Conservation (phyloP, 2,329 filamentous ascomycete species). For the Onygenales sp. region DNA sequence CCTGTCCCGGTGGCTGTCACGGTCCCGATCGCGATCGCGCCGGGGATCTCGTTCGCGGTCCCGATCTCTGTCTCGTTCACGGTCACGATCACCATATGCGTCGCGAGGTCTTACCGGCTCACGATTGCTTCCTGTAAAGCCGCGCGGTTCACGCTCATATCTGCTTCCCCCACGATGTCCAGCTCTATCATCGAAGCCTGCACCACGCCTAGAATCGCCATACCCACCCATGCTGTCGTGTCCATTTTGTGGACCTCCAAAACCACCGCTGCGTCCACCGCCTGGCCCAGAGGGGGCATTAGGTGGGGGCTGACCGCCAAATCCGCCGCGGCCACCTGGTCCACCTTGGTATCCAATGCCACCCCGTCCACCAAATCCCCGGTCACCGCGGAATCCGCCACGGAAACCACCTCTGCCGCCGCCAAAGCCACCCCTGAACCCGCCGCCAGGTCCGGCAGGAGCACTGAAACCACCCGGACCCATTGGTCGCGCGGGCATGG, state of each 20-base stretch:
- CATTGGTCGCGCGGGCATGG: slow-evolving; percentile 59
- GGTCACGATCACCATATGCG: slow-evolving; percentile 42
- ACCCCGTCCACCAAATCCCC: slow-evolving; percentile 39
- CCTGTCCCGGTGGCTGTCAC: slow-evolving; percentile 47
- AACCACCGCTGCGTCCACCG: slow-evolving; percentile 46
- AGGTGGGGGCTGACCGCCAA: slow-evolving; percentile 36
- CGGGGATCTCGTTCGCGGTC: slow-evolving; percentile 51
- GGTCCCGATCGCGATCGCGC: slow-evolving; percentile 34
- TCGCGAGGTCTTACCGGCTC: slow-evolving; percentile 68
- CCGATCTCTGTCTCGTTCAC: slow-evolving; percentile 41
- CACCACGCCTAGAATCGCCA: slow-evolving; percentile 38
- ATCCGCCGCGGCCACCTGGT: slow-evolving; percentile 47
- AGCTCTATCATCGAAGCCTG: slow-evolving; percentile 53
- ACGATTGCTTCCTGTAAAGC: slow-evolving; percentile 66
- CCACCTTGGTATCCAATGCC: slow-evolving; percentile 51
- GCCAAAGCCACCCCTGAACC: slow-evolving; percentile 44
- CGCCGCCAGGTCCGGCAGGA: slow-evolving; percentile 48
- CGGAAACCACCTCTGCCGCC: slow-evolving; percentile 43
- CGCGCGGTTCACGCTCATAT: slow-evolving; percentile 45
- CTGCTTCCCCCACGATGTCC: slow-evolving; percentile 38
- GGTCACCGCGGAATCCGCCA: slow-evolving; percentile 42
- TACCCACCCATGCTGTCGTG: slow-evolving; percentile 33
- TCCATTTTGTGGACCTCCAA: slow-evolving; percentile 31
- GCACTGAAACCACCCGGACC: slow-evolving; percentile 51
- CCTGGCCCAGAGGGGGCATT: slow-evolving; percentile 46